Conservation (phyloP, 257 asterid genomes). For the Fraxinus excelsior region DNA sequence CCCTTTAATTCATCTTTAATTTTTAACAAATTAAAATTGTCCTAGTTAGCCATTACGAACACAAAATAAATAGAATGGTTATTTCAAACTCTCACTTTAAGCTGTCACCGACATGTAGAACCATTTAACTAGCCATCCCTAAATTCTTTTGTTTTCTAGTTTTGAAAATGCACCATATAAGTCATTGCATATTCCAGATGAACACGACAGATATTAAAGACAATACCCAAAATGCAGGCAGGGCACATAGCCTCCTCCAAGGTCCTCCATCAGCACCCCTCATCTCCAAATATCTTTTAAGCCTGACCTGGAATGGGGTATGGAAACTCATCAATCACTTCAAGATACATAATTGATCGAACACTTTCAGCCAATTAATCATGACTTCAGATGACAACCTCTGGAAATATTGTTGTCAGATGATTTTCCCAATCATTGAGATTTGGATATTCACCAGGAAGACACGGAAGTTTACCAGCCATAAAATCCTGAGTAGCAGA, state of each 20-base stretch:
- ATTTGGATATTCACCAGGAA: constrained; percentile 92
- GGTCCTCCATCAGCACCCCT: constrained; percentile 99
- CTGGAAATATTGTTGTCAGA: constrained; percentile 93
- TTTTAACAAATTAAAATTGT: neutral
- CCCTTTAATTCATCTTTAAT: neutral
- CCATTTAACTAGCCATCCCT: constrained; percentile 1
- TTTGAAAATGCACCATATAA: neutral
- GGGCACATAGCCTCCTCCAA: constrained; percentile 94
- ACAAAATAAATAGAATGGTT: neutral
- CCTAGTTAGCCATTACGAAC: neutral
- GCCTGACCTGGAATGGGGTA: constrained; percentile 76
- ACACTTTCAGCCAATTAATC: constrained; percentile 24
- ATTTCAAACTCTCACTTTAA: neutral
- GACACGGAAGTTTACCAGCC: constrained; percentile 87
- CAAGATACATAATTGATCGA: constrained; percentile 9
- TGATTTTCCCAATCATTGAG: constrained; percentile 98
- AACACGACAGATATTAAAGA: neutral
- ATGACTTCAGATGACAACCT: constrained; percentile 46
- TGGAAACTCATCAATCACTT: constrained; percentile 13
- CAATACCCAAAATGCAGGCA: constrained; percentile 95
- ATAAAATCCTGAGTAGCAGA: constrained; percentile 70
- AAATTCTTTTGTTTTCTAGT: constrained; percentile 2
- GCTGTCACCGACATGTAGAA: neutral
- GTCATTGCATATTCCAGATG: neutral
- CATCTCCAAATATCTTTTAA: constrained; percentile 97